Conservation (phyloP, 805 yeast genomes). For the Wickerhamomyces bovis region DNA sequence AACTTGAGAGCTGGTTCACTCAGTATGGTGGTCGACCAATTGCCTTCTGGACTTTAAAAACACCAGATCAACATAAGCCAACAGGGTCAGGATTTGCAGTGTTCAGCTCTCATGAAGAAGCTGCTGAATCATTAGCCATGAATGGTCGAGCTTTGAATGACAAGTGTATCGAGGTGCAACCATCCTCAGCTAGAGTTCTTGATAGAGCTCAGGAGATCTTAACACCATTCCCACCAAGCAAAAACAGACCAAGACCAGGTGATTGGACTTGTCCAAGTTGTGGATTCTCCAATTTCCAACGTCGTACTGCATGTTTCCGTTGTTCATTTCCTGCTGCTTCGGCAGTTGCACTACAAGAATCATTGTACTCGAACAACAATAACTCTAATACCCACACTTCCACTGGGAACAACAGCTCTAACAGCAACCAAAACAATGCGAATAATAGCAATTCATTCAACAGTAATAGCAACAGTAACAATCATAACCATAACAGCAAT, state of each 20-base stretch:
- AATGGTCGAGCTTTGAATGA: slow-evolving; percentile 76
- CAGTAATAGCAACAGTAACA: slow-evolving; percentile 11
- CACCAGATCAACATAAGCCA: slow-evolving; percentile 48
- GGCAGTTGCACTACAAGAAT: slow-evolving; percentile 63
- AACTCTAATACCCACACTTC: slow-evolving; percentile 4
- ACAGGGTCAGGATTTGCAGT: slow-evolving; percentile 76
- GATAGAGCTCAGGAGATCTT: slow-evolving; percentile 79
- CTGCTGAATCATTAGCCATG: slow-evolving; percentile 68
- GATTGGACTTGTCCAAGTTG: slow-evolving; percentile 98
- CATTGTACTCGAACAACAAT: slow-evolving; percentile 31
- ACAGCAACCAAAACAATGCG: slow-evolving; percentile 7
- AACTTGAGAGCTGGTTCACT: slow-evolving; percentile 85
- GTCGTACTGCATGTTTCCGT: slow-evolving; percentile 89
- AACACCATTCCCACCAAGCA: slow-evolving; percentile 77
- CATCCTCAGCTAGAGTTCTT: slow-evolving; percentile 71
- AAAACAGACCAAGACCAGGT: slow-evolving; percentile 91
- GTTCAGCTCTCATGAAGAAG: slow-evolving; percentile 80
- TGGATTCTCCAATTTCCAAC: slow-evolving; percentile 90
- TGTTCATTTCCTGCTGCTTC: slow-evolving; percentile 83
- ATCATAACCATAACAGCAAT: slow-evolving; percentile 2
- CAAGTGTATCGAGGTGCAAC: slow-evolving; percentile 75
- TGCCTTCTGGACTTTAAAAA: slow-evolving; percentile 82
- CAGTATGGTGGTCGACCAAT: slow-evolving; percentile 82
- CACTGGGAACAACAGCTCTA: slow-evolving; percentile 12
- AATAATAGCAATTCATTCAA: slow-evolving; percentile 1